A percentile compares a stretch with the other conserved stretches of the same genome.
Conservation (phyloP, 768 basidiomycete genomes). For the Fomitopsis serialis region DNA sequence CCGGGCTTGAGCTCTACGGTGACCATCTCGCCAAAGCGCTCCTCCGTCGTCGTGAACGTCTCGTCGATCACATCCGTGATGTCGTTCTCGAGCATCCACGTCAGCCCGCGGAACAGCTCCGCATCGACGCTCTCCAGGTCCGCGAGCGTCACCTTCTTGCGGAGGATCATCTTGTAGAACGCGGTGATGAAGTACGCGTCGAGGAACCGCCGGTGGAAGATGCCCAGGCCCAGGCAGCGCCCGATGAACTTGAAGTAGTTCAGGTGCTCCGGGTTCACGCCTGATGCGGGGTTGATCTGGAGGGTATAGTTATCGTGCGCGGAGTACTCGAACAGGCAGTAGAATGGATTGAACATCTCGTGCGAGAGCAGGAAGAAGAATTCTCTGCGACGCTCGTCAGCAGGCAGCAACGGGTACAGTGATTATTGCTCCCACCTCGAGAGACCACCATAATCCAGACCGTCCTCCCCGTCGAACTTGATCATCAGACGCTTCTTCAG, state of each 20-base stretch:
- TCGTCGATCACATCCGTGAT: slow-evolving; percentile 98
- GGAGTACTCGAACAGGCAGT: slow-evolving; percentile 99
- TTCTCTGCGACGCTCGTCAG: slow-evolving; percentile 53
- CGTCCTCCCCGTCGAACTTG: slow-evolving; percentile 99
- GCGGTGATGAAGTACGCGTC: slow-evolving; percentile 99
- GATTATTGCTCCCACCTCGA: slow-evolving; percentile 55
- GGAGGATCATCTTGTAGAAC: slow-evolving; percentile 99
- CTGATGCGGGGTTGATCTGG: slow-evolving; percentile 97
- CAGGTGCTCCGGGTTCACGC: slow-evolving; percentile 97
- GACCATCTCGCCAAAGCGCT: slow-evolving; percentile 97
- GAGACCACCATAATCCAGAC: slow-evolving; percentile 96
- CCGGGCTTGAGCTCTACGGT: slow-evolving; percentile 92
- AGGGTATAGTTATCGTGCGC: slow-evolving; percentile 99
- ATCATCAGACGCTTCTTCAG: slow-evolving; percentile 99
- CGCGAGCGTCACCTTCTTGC: slow-evolving; percentile 91
- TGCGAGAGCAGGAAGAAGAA: slow-evolving; percentile 99
- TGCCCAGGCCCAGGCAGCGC: slow-evolving; percentile 88
- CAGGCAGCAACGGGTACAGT: background rate
- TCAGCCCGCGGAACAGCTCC: slow-evolving; percentile 89
- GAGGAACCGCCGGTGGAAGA: slow-evolving; percentile 98
- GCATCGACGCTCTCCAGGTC: slow-evolving; percentile 97
- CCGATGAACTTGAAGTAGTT: slow-evolving; percentile 99
- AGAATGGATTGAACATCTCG: slow-evolving; percentile 99
- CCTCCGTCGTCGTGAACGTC: slow-evolving; percentile 95
- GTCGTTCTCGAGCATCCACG: slow-evolving; percentile 99